Evolutionary conservation across 2,329 filamentous ascomycete genomes (phyloP).

Genomic region (Thyridium curvatum): DNA sequence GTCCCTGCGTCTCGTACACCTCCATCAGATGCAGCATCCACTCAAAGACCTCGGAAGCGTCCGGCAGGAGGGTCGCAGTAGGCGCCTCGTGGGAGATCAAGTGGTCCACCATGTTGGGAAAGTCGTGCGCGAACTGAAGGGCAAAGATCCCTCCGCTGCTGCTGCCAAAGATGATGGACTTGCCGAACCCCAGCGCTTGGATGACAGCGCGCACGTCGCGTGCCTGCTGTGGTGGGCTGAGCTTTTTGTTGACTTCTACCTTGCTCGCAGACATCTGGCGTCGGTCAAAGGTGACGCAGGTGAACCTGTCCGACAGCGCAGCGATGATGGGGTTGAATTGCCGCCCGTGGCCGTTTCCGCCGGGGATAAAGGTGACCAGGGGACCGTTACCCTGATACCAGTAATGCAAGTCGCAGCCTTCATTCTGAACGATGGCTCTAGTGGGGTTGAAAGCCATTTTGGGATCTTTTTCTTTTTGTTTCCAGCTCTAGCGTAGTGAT

Average conservation of each 20-base stretch:
- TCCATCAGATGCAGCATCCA: slow-evolving; percentile 13
- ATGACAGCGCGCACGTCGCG: slow-evolving; percentile 22
- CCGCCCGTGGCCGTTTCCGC: slow-evolving; percentile 23
- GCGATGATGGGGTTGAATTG: slow-evolving; percentile 22
- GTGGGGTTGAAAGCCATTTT: too few species aligned
- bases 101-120: slow-evolving; percentile 18
- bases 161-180: slow-evolving; percentile 20
- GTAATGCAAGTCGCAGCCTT: slow-evolving; percentile 23
- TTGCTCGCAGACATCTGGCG: slow-evolving; percentile 24
- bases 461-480: too few species aligned
- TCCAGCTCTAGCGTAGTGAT: too few species aligned
- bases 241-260: slow-evolving; percentile 12
- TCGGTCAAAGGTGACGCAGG: slow-evolving; percentile 23
- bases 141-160: slow-evolving; percentile 20
- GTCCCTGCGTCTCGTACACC: slow-evolving; percentile 13
- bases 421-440: slow-evolving; percentile 15
- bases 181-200: slow-evolving; percentile 16
- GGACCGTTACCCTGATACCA: slow-evolving; percentile 21
- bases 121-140: slow-evolving; percentile 22
- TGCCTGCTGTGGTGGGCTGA: slow-evolving; percentile 21
- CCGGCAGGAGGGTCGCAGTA: slow-evolving; percentile 15
- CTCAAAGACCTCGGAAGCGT: slow-evolving; percentile 15
- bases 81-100: slow-evolving; percentile 23
- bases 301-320: slow-evolving; percentile 16
- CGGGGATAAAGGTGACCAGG: slow-evolving; percentile 22